phyloP scores from a whole-genome alignment of 495 filamentous ascomycete species.

The Wilcoxina mikolae region DNA sequence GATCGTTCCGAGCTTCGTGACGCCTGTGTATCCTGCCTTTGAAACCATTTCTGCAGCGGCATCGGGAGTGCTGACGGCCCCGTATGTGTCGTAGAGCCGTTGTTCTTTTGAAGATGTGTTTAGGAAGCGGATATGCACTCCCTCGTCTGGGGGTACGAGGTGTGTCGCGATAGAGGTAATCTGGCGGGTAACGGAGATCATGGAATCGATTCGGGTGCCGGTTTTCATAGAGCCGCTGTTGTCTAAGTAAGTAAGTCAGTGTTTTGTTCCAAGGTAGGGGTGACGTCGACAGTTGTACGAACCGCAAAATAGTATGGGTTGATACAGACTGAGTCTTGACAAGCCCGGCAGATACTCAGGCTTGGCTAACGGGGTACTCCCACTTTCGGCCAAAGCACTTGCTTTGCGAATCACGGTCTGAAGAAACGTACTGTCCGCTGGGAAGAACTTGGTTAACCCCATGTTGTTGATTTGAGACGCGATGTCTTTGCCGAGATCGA shows the following conservation, averaged over 20 bases:
- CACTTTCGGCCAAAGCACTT: not conserved
- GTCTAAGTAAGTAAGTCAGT: not conserved
- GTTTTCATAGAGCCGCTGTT: conserved; percentile 5
- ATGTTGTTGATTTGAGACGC: not conserved
- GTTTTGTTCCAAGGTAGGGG: not conserved
- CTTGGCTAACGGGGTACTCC: not conserved
- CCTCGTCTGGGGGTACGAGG: not conserved
- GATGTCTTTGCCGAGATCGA: not conserved
- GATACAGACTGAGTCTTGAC: not conserved
- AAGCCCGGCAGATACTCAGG: not conserved
- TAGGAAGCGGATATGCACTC: conserved; percentile 3
- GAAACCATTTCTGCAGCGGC: not conserved
- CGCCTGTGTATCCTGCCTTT: not conserved
- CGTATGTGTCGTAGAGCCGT: not conserved
- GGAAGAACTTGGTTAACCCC: conserved; percentile 1
- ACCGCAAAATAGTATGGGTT: conserved; percentile 4
- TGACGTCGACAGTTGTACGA: not conserved
- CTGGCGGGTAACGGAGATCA: not conserved
- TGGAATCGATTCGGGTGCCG: not conserved
- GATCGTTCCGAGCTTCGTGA: not conserved
- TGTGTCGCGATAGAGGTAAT: not conserved
- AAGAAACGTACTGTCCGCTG: not conserved
- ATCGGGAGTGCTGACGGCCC: not conserved
- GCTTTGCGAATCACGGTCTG: not conserved
- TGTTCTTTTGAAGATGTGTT: not conserved